These are phyloP conservation scores for Fusarium xylarioides DNA, from an alignment of 2,329 filamentous ascomycete genomes.

Conservation along the genomic window DNA sequence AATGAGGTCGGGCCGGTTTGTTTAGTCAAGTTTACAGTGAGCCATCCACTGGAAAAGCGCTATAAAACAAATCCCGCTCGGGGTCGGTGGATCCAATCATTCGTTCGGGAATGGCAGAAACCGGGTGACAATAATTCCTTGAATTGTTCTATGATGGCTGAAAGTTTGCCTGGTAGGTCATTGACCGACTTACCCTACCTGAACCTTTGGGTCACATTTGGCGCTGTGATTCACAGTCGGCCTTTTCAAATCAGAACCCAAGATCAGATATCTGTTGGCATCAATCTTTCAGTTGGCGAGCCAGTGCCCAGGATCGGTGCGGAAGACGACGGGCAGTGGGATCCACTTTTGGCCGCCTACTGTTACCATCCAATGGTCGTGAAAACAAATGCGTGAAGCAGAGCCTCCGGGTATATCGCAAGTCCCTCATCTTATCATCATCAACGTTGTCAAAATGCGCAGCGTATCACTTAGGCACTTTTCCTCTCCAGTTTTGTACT, in stretches of 20 bases:
- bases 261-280: not conserved
- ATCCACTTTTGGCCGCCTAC: not conserved
- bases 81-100: not conserved
- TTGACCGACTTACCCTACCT: too few species aligned
- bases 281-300: not conserved
- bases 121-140: not conserved
- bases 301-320: not conserved
- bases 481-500: not conserved
- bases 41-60: not conserved
- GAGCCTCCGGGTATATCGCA: too few species aligned
- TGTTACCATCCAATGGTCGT: too few species aligned
- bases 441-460: not conserved
- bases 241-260: not conserved
- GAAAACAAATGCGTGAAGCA: too few species aligned
- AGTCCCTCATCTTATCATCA: not conserved
- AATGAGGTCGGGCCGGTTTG: not conserved
- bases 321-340: too few species aligned
- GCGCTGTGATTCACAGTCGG: not conserved
- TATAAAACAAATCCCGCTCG: not conserved
- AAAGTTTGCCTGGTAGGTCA: accelerated
- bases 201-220: not conserved
- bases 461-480: not conserved
- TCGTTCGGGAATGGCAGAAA: not conserved
- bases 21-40: not conserved
- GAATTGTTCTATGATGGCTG: not conserved